Conservation (phyloP, 2,329 filamentous ascomycete genomes). For the Apiospora sp. region DNA sequence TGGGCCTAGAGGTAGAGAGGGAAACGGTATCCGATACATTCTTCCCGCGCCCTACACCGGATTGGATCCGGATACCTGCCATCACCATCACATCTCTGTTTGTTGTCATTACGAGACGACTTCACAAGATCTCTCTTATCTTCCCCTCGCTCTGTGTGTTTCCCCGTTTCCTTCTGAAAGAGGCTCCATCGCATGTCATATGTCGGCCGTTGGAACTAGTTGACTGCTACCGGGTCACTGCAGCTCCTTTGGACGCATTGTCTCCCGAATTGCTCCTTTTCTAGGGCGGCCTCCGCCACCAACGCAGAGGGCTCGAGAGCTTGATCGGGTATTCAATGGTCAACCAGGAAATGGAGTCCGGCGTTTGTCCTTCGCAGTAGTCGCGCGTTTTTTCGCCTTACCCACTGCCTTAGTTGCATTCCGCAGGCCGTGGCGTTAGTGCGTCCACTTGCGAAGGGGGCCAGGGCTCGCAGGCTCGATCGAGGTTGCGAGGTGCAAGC, state of each 20-base stretch:
- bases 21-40: slow-evolving; percentile 23
- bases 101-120: not conserved
- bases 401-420: slow-evolving; percentile 23
- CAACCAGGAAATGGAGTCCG: slow-evolving; percentile 14
- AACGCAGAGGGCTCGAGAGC: slow-evolving; percentile 19
- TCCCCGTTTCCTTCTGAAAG: not conserved
- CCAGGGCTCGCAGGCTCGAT: not conserved
- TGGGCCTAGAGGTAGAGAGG: slow-evolving; percentile 1
- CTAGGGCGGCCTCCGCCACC: slow-evolving; percentile 20
- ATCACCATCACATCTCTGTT: not conserved
- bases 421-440: slow-evolving; percentile 24
- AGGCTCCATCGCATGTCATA: not conserved
- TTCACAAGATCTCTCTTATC: not conserved
- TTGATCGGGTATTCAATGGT: not conserved
- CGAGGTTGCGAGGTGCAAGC: slow-evolving; percentile 22
- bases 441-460: not conserved
- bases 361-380: slow-evolving; percentile 24
- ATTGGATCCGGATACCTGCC: not conserved
- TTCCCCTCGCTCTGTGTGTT: not conserved
- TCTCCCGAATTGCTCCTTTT: slow-evolving; percentile 25
- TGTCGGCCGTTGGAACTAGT: slow-evolving; percentile 9
- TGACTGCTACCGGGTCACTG: slow-evolving; percentile 4
- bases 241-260: slow-evolving; percentile 20
- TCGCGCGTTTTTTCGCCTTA: slow-evolving; percentile 17
- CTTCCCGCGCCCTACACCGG: slow-evolving; percentile 11